Evolutionary conservation across 805 yeast species (phyloP).

Genomic region (Lachancea fermentati): DNA sequence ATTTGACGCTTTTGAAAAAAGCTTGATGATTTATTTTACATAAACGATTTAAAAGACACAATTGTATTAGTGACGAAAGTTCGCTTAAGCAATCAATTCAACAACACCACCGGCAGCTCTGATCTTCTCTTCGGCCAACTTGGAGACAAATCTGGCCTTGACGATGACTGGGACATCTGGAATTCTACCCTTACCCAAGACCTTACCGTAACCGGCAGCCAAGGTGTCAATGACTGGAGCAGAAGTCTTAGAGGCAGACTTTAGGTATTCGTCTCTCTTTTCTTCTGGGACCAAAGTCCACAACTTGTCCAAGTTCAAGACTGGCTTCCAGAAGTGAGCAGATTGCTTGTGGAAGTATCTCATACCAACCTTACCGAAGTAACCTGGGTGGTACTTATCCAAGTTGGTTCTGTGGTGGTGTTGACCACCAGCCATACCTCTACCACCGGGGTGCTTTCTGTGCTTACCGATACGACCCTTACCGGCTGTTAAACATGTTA

Average conservation of each 20-base stretch:
- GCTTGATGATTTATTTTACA: constrained; percentile 6
- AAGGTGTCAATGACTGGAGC: constrained; percentile 99
- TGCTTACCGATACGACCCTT: constrained; percentile 99
- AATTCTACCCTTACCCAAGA: constrained; percentile 97
- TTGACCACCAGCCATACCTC: constrained; percentile 99
- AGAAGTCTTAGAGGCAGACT: constrained; percentile 75
- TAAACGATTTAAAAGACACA: background rate
- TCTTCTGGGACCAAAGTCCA: constrained; percentile 95
- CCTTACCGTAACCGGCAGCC: constrained; percentile 99
- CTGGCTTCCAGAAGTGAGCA: constrained; percentile 96
- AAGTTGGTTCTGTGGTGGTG: constrained; percentile 99
- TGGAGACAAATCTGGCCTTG: constrained; percentile 98
- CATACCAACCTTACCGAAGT: constrained; percentile 99
- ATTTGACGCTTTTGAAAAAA: background rate
- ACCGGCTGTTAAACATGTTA: constrained; percentile 69
- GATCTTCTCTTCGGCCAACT: constrained; percentile 99
- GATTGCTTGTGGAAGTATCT: constrained; percentile 97
- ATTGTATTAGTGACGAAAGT: background rate
- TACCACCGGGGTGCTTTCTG: constrained; percentile 99
- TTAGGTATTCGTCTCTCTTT: constrained; percentile 89
- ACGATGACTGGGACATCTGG: constrained; percentile 98
- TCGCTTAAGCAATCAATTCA: constrained; percentile 90
- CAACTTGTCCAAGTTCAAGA: constrained; percentile 94
- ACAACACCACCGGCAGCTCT: constrained; percentile 99
- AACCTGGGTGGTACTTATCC: constrained; percentile 99